Conservation (phyloP, 768 basidiomycete genomes). For the Obba rivulosa region DNA sequence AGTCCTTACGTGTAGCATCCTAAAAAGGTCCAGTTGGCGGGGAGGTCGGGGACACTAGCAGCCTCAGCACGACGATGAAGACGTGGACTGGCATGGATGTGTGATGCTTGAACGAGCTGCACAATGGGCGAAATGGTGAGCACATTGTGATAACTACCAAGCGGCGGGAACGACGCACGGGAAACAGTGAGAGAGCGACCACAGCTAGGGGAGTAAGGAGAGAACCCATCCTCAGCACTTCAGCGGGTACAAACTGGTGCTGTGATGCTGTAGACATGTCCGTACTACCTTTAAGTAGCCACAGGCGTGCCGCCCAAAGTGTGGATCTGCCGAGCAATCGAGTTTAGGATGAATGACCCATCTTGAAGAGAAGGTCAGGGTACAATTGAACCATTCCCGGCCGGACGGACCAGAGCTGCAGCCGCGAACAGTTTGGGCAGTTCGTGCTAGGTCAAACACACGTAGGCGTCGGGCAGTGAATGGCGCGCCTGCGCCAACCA, state of each 20-base stretch:
- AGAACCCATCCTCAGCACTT: slow-evolving; percentile 11
- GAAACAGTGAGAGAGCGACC: slow-evolving; percentile 10
- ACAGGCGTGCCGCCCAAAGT: slow-evolving; percentile 2
- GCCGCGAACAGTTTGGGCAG: too few relatives aligned
- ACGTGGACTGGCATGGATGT: not conserved
- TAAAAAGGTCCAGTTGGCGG: slow-evolving; percentile 12
- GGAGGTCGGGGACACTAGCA: slow-evolving; percentile 7
- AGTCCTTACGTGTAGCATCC: slow-evolving; percentile 16
- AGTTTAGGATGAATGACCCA: too few relatives aligned
- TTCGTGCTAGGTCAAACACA: too few relatives aligned
- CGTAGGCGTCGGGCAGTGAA: too few relatives aligned
- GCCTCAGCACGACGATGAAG: not conserved
- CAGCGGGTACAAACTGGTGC: slow-evolving; percentile 5
- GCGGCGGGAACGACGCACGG: not conserved
- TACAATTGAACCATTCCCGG: too few relatives aligned
- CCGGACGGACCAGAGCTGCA: too few relatives aligned
- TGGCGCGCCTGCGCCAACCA: too few relatives aligned
- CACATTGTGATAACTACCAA: too few relatives aligned
- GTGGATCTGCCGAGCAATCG: too few relatives aligned
- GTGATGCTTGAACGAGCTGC: not conserved
- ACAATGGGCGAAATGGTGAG: not conserved
- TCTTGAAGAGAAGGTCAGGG: too few relatives aligned
- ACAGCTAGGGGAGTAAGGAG: slow-evolving; percentile 8
- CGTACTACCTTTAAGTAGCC: slow-evolving; percentile 6
- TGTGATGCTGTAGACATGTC: not conserved